Conservation (phyloP, 169 alveolate species). For the Cryptosporidium parvum region DNA sequence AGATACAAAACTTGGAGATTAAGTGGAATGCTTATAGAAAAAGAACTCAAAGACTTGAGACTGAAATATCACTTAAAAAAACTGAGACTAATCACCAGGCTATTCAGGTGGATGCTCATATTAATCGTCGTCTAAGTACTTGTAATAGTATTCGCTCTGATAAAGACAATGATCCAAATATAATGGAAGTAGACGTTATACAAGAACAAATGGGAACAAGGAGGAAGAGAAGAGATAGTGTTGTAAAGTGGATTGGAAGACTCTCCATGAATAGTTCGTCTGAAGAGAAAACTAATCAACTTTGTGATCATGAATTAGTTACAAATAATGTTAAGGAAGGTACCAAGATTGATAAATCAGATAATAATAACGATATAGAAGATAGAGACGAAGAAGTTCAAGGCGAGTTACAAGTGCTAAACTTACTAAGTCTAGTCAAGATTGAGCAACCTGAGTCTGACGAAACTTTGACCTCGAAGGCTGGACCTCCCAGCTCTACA, state of each 20-base stretch:
- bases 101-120: constrained; percentile 72
- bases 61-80: constrained; percentile 54
- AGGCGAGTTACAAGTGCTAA: constrained; percentile 63
- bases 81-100: constrained; percentile 67
- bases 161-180: neutral
- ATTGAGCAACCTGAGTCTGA: neutral
- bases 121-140: constrained; percentile 54
- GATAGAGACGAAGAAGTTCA: constrained; percentile 62
- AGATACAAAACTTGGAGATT: constrained; percentile 41
- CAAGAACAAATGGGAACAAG: constrained; percentile 7
- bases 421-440: constrained; percentile 48
- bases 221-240: constrained; percentile 58
- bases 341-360: neutral
- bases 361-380: neutral
- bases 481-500: neutral
- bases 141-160: neutral
- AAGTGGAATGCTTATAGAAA: constrained; percentile 46
- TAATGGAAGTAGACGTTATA: neutral
- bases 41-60: constrained; percentile 49
- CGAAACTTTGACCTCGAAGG: neutral
- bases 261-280: constrained; percentile 1
- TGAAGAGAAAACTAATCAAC: neutral
- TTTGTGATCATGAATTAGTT: neutral
- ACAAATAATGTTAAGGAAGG: neutral
- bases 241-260: constrained; percentile 68